Evolutionary conservation across 202 grass and related monocot species (phyloP).

Genomic region (Alloteropsis angusta): DNA sequence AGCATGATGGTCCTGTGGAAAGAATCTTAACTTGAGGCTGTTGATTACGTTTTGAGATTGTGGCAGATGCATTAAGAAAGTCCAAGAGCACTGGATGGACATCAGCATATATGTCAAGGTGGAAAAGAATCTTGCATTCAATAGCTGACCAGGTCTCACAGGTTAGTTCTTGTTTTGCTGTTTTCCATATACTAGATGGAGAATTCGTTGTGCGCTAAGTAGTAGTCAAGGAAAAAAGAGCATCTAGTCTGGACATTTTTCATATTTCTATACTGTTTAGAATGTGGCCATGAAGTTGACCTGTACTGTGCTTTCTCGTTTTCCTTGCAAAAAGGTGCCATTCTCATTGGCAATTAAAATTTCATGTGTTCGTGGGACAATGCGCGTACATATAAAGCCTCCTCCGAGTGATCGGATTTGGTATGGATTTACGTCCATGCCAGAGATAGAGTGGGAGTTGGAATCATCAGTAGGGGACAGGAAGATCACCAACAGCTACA

Average conservation of each 20-base stretch:
- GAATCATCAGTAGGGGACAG: constrained; percentile 72
- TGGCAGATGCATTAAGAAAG: constrained; percentile 41
- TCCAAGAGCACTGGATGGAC: constrained; percentile 42
- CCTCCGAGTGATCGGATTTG: constrained; percentile 72
- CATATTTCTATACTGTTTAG: neutral
- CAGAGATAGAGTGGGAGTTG: constrained; percentile 69
- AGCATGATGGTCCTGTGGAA: neutral
- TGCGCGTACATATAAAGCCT: constrained; percentile 63
- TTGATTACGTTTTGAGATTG: constrained; percentile 3
- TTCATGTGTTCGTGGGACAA: constrained; percentile 46
- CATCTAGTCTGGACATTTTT: neutral
- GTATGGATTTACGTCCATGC: constrained; percentile 73
- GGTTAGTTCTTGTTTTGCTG: constrained; percentile 32
- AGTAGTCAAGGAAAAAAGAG: neutral
- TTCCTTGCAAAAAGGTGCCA: constrained; percentile 58
- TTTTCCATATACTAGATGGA: neutral
- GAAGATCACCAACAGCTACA: constrained; percentile 61
- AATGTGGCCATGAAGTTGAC: neutral
- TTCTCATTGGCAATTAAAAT: constrained; percentile 59
- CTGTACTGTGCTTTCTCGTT: neutral
- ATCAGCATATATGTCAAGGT: constrained; percentile 48
- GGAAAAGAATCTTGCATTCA: constrained; percentile 69
- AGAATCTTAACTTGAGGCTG: neutral
- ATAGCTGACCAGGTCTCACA: constrained; percentile 77
- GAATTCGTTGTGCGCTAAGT: neutral